Evolutionary conservation across 2,329 filamentous ascomycete species (phyloP), one percentile per base, ranked within the genome.

Genomic region (Cordyceps cicadae): DNA sequence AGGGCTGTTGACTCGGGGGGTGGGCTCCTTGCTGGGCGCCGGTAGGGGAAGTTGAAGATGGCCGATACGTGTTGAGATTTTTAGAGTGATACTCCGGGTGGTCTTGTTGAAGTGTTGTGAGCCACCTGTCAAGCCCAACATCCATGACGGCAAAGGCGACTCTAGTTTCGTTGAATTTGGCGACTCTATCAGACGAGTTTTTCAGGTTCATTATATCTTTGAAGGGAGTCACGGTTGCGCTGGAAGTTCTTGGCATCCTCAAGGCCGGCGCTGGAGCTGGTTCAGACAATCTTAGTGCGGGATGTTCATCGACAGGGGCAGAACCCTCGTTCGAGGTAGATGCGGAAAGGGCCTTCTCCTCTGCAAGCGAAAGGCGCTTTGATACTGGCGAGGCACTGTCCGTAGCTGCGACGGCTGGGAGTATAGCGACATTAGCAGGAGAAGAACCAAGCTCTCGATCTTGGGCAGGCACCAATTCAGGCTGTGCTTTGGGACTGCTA

Each of bases 171-270:
- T 90, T 83, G 70, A 89, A 96, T 15, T 85, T 87, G 49, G 81
- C 77, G 62, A 94, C 89, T 21, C 92, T 85, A 65, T 94, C 87
- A 15, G 79, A 72, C 0, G 86, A 73, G 2, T 82, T 84, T 17
- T 82, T 79, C 54, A 94, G 79, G 9, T 83, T 84, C 67, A 91
- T 79, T 63, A 97, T 96, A 62, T 96, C 88, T 55, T 86, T 84
- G 73, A 95, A 92, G 1, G 68, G 68, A 12, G 68, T 52, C 26
- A 60, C 56, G 39, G 15, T 37, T 11, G 26, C 34, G 24, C 34
- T 24, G 7, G 53, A 34, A 2, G 24, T 43, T 24, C 34, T 56
- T 7, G 58, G 63, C 26, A 61, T 50, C 29, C 54, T 58, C 54
- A 66, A 58, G 24, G 50, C 50, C 14, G 61, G 26, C 12, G 54